These are phyloP conservation scores for Ustulina deusta DNA, from an alignment of 2,329 filamentous ascomycete genomes.

Conservation along the genomic window DNA sequence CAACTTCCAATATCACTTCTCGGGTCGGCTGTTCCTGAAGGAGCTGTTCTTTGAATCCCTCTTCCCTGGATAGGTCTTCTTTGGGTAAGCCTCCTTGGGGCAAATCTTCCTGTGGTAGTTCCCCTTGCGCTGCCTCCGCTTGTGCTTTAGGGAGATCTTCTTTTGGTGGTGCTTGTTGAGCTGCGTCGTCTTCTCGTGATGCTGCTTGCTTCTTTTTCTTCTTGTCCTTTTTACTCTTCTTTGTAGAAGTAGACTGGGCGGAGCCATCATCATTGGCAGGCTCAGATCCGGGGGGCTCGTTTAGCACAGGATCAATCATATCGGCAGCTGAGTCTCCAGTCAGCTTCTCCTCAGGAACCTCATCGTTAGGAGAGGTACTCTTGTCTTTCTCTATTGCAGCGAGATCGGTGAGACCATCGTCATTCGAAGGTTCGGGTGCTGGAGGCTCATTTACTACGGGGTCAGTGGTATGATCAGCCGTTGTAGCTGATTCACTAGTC, in stretches of 20 bases:
- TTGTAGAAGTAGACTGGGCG: slow-evolving; percentile 39
- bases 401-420: slow-evolving; percentile 20
- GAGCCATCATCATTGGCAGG: slow-evolving; percentile 18
- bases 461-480: neutral
- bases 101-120: neutral
- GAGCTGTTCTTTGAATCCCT: neutral
- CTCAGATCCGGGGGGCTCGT: neutral
- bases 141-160: slow-evolving; percentile 16
- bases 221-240: slow-evolving; percentile 52
- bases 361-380: neutral
- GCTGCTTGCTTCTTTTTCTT: slow-evolving; percentile 37
- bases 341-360: slow-evolving; percentile 2
- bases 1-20: slow-evolving; percentile 8
- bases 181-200: slow-evolving; percentile 20
- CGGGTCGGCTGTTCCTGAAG: neutral
- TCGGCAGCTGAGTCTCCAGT: neutral
- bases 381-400: slow-evolving; percentile 37
- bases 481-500: neutral
- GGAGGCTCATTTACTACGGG: neutral
- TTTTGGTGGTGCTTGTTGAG: neutral
- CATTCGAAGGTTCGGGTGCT: neutral
- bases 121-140: neutral
- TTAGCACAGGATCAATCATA: neutral
- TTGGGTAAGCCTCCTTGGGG: neutral
- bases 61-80: slow-evolving; percentile 2